phyloP scores from a whole-genome alignment of 768 basidiomycete species.

The Termitomyces titanicus region DNA sequence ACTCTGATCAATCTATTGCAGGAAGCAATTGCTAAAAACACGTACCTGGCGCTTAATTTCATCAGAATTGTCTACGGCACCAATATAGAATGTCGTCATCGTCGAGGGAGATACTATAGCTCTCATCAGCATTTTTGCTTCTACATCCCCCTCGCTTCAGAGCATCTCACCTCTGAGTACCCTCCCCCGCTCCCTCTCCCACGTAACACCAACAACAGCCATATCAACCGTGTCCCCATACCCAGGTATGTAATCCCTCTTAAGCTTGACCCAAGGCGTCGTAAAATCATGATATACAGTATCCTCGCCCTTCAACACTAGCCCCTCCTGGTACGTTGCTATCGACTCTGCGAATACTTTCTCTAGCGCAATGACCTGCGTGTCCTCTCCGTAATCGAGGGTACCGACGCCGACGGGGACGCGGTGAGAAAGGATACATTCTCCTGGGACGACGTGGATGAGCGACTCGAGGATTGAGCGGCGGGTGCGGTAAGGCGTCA shows the following conservation, averaged over 20 bases:
- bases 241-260: constrained; percentile 85
- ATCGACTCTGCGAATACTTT: constrained; percentile 45
- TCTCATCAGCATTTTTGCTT: background rate
- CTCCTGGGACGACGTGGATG: constrained; percentile 52
- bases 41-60: constrained; percentile 38
- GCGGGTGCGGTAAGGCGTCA: constrained; percentile 53
- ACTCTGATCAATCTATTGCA: background rate
- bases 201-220: constrained; percentile 70
- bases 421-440: constrained; percentile 60
- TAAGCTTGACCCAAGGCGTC: constrained; percentile 83
- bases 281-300: constrained; percentile 62
- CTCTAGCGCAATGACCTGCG: constrained; percentile 4
- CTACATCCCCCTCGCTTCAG: background rate
- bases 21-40: background rate
- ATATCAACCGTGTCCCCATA: constrained; percentile 82
- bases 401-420: constrained; percentile 38
- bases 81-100: constrained; percentile 81
- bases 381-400: background rate
- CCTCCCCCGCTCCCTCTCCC: constrained; percentile 77
- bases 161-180: constrained; percentile 61
- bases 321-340: constrained; percentile 57
- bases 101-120: constrained; percentile 61
- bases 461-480: constrained; percentile 58
- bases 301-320: constrained; percentile 74
- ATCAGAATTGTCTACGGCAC: constrained; percentile 51